A percentile compares a stretch with the other conserved stretches of the same genome.
Evolutionary conservation across 305 asterid species (phyloP).

Genomic region (Solanum hybrid): DNA sequence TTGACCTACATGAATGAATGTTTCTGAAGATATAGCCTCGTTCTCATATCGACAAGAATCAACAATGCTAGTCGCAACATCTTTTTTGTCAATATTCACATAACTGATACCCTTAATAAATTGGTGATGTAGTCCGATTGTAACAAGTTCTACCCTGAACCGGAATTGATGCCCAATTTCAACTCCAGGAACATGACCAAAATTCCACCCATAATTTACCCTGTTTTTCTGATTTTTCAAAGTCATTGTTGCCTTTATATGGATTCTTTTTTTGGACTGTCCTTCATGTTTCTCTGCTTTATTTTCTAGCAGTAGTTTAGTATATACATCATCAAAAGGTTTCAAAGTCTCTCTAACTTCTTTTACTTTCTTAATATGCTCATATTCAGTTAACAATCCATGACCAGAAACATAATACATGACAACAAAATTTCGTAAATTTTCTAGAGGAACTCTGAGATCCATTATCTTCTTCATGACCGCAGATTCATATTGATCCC

Average conservation of each 20-base stretch:
- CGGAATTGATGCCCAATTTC: constrained; percentile 19
- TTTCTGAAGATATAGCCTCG: constrained; percentile 1
- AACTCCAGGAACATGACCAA: constrained; percentile 29
- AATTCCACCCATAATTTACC: background rate
- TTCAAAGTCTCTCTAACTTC: constrained; percentile 8
- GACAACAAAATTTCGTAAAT: background rate
- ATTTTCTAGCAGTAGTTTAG: background rate
- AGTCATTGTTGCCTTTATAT: background rate
- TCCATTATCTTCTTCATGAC: background rate
- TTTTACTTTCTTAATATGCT: background rate
- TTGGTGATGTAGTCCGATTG: constrained; percentile 19
- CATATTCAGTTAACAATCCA: background rate
- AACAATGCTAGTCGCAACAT: constrained; percentile 17
- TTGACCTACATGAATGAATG: constrained; percentile 17
- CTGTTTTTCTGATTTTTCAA: constrained; percentile 6
- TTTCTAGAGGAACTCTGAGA: background rate
- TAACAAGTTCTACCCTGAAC: constrained; percentile 21
- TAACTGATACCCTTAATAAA: constrained; percentile 11
- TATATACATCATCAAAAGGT: constrained; percentile 5
- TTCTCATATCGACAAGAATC: constrained; percentile 36
- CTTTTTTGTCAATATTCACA: background rate
- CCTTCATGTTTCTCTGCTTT: background rate
- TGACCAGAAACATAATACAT: constrained; percentile 2
- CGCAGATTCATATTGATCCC: background rate
- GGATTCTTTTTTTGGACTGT: background rate